Evolutionary conservation across 805 yeast genomes (phyloP).

Genomic region (Wickerhamiella vanderwaltii): DNA sequence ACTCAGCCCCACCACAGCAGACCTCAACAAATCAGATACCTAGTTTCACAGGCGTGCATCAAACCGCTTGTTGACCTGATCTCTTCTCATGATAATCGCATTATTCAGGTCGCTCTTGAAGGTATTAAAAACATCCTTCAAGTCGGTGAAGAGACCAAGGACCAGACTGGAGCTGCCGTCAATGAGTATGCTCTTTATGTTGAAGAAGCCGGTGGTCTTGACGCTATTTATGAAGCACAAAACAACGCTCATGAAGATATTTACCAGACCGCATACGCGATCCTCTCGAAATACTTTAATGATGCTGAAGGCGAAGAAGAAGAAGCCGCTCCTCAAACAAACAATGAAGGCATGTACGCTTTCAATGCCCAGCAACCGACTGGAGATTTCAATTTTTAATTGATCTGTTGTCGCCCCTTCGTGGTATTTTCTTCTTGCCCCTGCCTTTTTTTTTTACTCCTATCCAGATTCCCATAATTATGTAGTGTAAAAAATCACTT

Average conservation of each 20-base stretch:
- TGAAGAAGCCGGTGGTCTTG: conserved; percentile 98
- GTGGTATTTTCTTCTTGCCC: conserved; percentile 50
- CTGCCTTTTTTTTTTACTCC: no score
- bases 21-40: conserved; percentile 88
- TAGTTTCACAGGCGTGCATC: conserved; percentile 91
- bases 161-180: conserved; percentile 50
- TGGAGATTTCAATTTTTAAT: conserved; percentile 13
- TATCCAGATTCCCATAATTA: no score
- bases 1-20: conserved; percentile 86
- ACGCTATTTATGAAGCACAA: conserved; percentile 88
- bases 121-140: conserved; percentile 87
- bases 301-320: conserved; percentile 46
- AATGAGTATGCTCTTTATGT: conserved; percentile 84
- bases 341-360: conserved; percentile 74
- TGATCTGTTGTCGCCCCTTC: conserved; percentile 13
- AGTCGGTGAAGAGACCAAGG: conserved; percentile 89
- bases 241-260: conserved; percentile 82
- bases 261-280: conserved; percentile 78
- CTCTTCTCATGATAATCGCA: conserved; percentile 76
- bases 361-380: conserved; percentile 40
- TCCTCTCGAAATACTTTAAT: conserved; percentile 82
- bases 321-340: conserved; percentile 58
- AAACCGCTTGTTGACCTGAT: conserved; percentile 92
- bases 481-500: no score
- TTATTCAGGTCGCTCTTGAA: conserved; percentile 89